Evolutionary conservation across 495 filamentous ascomycete species (phyloP).

Genomic region (Bathelium albidoporum): DNA sequence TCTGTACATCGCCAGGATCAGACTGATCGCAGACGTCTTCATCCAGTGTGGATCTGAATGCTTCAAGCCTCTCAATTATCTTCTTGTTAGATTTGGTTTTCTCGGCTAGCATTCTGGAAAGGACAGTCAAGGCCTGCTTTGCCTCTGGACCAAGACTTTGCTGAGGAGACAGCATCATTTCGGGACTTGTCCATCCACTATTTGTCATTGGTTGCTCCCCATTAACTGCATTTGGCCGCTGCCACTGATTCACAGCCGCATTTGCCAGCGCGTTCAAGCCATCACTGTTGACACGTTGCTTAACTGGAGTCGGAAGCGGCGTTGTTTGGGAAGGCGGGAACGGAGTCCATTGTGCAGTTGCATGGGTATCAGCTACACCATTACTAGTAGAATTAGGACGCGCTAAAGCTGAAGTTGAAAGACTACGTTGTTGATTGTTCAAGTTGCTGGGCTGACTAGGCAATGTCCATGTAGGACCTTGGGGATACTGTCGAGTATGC

Average conservation of each 20-base stretch:
- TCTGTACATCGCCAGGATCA: not conserved
- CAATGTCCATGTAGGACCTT: not conserved
- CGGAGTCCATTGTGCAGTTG: not conserved
- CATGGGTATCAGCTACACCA: not conserved
- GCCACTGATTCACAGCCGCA: not conserved
- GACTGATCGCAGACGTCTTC: not conserved
- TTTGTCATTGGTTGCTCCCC: not conserved
- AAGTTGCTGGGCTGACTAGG: not conserved
- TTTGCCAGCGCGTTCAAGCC: not conserved
- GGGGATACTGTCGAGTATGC: not conserved
- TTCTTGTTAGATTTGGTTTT: not conserved
- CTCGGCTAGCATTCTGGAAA: not conserved
- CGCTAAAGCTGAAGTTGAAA: not conserved
- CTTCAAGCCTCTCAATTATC: not conserved
- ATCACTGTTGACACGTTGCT: not conserved
- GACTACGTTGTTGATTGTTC: not conserved
- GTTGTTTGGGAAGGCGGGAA: not conserved
- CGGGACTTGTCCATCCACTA: not conserved
- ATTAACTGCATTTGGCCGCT: not conserved
- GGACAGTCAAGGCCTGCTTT: not conserved
- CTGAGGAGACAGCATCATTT: not conserved
- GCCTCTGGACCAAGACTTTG: not conserved
- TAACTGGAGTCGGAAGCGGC: not conserved
- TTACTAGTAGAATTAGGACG: not conserved
- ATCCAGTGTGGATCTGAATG: not conserved